Base-by-base conservation (phyloP, 2,329 filamentous ascomycete species). In the Myriangium duriaei region DNA sequence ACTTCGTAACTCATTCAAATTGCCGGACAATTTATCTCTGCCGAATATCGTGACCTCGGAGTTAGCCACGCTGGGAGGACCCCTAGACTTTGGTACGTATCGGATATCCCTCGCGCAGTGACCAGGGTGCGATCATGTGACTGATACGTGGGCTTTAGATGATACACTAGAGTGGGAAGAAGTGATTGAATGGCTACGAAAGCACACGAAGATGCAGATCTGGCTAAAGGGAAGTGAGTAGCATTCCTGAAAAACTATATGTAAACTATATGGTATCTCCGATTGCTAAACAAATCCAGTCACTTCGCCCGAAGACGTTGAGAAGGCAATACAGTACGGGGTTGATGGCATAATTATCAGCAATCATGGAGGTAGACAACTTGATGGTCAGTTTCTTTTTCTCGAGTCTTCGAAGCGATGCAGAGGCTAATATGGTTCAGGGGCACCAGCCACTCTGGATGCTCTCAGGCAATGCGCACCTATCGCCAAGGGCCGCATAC, bases 331-430 rank as follows among this genome's bases (percentile, higher is more conserved):
- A 11, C 48, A 56, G 28, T 49, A 60, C 33, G 54, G 54, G 4
- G 51, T 58, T 9, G 52, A 61, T 26, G 60, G 57, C 1, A 57
- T 63, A n/a, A 59, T 75, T 3, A 67, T 76, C 2, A 68, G 63
- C 31, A 74, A 71, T 45, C 69, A 72, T 47, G 69, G 65, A 19
- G 63, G 61, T 13, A 53, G 65, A 32, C 65, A 68, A 46, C 51
- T 65, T 9, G 65, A 68, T 44, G 63, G 64, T 3, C n/a, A 63
- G 61, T 2, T n/a, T n/a, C n/a, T n/a, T n/a, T n/a, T n/a, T n/a
- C n/a, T n/a, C n/a, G n/a, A n/a, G n/a, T n/a, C n/a, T n/a, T n/a
- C n/a, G n/a, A n/a, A n/a, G n/a, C n/a, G n/a, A n/a, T n/a, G 63
- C 68, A 1, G 56, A 73, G n/a, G n/a, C n/a, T 0, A 68, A 67